Base-by-base conservation (phyloP, 495 filamentous ascomycete species). In the Neurospora sp. region DNA sequence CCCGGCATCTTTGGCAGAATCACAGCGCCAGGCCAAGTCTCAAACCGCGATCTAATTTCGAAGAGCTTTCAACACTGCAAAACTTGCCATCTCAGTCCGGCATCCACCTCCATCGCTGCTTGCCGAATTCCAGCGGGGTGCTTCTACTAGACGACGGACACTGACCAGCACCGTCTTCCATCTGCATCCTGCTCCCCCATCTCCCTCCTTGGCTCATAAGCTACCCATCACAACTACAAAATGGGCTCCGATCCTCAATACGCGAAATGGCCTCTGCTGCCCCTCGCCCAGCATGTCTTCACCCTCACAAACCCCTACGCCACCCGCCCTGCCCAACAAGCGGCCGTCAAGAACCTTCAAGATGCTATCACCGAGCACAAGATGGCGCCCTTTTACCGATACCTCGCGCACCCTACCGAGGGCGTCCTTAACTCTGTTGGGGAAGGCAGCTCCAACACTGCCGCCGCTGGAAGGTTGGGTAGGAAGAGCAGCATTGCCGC, bases 221-320 rank as follows among this genome's bases (percentile, higher is more conserved):
- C 43, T 37, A 66, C 66, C 69, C 72, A 70, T 66, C 39, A 74
- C 71, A 40, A 62, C 73, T 62, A 34, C 54, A 62, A 71, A 70
- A 99, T 99, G 96, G 96, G 94, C 78, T 93, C 93, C 79, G 96
- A 99, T 86, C 94, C 94, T 71, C 96, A 97, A 82, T 98, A 96
- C 86, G 91, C 93, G 78, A 94, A 94, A 83, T 98, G 94, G 84
- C 96, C 96, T 71, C 86, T 96, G 80, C 92, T 99, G 80, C 86
- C 91, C 78, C 89, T 99, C 80, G 90, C 96, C 76, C 96, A 98
- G 87, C 90, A 97, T 84, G 94, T 99, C 85, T 99, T 99, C 88
- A 93, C 92, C 81, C 88, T 98, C 85, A 94, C 93, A 77, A 97
- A 97, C 84, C 91, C 94, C 75, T 90, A 92, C 77, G 90, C 94